Base-by-base conservation (phyloP, 1,284 basidiomycete species). In the Leccinum subrobustum region DNA sequence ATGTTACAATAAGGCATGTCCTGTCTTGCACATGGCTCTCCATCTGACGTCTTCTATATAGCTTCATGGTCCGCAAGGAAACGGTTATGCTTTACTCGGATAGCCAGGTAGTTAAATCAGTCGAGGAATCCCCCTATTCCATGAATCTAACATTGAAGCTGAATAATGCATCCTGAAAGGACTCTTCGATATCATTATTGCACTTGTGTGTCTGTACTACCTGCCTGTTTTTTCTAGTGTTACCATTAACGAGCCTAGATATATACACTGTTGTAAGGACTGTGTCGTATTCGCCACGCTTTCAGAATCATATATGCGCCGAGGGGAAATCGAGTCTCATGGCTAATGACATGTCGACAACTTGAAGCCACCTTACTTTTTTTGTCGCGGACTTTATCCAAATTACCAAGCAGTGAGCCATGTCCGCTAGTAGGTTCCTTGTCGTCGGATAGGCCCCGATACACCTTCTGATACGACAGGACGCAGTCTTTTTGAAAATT, bases 1-100 rank as follows among this genome's bases (percentile, higher is more conserved):
- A 57, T 92, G 90, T 70, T 90, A 92, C 67, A 79, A 80, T 60
- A 91, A 89, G 84, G 89, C 87, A 55, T 23, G 81, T 67, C 50
- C 1, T 61, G 14, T n/a, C n/a, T 51, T 56, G 4, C 7, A 47
- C 27, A 12, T 27, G 33, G n/a, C 52, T 57, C 54, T 48, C 35
- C 33, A 57, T 58, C 54, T 59, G n/a, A 64, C 57, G 3, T 47
- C 14, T 16, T 56, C 23, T 33, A 48, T 55, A n/a, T 63, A 89
- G 85, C 73, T 84, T 61, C 83, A 90, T 68, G 89, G 89, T 4
- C 89, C 89, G 0, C 83, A 83, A 68, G 89, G 89, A 20, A 80
- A 77, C 60, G 90, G 89, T 35, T 92, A 92, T 69, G 89, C 88
- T 16, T 72, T 91, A 42, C 76, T 90, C 3, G 89, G 89, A 31